Base-by-base conservation (phyloP, 2,329 filamentous ascomycete species). In the Cordyceps cicadae region DNA sequence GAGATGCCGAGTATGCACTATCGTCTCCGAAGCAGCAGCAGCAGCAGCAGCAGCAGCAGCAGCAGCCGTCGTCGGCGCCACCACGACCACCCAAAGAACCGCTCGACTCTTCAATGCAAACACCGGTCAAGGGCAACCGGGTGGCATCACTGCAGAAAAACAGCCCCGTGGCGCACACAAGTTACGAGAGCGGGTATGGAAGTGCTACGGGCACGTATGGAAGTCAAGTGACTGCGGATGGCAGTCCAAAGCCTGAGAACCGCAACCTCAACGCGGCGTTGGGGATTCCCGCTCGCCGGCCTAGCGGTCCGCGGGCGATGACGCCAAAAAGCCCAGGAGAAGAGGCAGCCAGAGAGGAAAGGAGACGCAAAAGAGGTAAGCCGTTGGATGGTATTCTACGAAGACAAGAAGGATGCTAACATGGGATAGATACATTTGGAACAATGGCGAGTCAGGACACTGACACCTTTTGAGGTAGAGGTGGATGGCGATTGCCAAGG, bases 71-170 rank as follows among this genome's bases (percentile, higher is more conserved):
- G 66, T n/a, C 71, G 7, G 79, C 74, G 2, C 84, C 84, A 1
- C 81, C 82, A 0, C 78, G 82, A 3, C 85, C 85, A 41, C 84
- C 84, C 5, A 87, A 87, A 74, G 84, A 87, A 72, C 81, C 83
- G 0, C 70, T 87, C 0, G 81, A 80, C 5, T 70, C 68, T 43
- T 72, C 71, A 14, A 66, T 69, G 5, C 71, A 77, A 32, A 78
- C 79, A 2, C 78, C 82, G 11, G 75, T 77, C 8, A 77, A 78
- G 63, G 72, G 76, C 43, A 74, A 72, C 59, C 78, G 80, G 19
- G 70, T 81, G 49, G 80, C 76, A 56, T 81, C 81, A 69, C 70
- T 84, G 54, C 76, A 77, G 63, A 83, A 83, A 68, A 73, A 73
- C 50, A 84, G 81, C 69, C 82, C 83, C 0, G 70, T 81, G n/a